phyloP scores from a whole-genome alignment of 768 basidiomycete genomes.

The Lactifluus subvellereus region DNA sequence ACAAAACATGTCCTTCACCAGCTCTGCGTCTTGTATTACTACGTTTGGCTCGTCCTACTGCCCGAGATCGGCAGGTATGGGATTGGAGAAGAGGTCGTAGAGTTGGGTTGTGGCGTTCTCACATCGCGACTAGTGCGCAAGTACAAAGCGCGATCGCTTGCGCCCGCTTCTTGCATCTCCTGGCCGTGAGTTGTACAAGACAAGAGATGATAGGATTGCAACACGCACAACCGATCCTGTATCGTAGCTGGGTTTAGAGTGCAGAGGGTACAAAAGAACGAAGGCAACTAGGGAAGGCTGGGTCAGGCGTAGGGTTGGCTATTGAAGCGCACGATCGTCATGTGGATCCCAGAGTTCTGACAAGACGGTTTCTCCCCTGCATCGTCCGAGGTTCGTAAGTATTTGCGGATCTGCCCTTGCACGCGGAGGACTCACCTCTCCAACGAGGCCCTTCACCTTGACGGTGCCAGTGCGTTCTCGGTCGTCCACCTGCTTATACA shows the following conservation, averaged over 20 bases:
- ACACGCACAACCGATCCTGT: not conserved
- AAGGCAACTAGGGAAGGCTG: not conserved
- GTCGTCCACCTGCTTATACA: constrained; percentile 64
- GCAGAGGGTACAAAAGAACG: not conserved
- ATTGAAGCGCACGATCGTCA: not conserved
- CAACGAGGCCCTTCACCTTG: constrained; percentile 15
- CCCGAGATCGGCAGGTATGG: constrained; percentile 42
- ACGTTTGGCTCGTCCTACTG: constrained; percentile 40
- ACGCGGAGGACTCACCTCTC: constrained; percentile 10
- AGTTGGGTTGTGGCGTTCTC: constrained; percentile 17
- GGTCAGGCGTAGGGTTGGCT: not conserved
- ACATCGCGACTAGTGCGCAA: constrained; percentile 21
- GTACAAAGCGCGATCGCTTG: not conserved
- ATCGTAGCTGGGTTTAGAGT: not conserved
- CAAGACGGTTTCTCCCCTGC: not conserved
- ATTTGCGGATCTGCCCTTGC: not conserved
- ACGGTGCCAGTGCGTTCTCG: constrained; percentile 12
- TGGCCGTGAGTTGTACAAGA: too few species aligned
- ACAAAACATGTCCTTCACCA: not conserved
- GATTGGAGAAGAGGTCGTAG: constrained; percentile 37
- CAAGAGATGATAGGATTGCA: not conserved
- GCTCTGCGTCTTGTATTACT: constrained; percentile 30
- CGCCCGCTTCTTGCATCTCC: constrained; percentile 23
- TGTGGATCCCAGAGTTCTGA: not conserved
- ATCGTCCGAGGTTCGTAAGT: not conserved